Base-by-base conservation (phyloP, 305 asterid species). In the Rubia tinctorum region DNA sequence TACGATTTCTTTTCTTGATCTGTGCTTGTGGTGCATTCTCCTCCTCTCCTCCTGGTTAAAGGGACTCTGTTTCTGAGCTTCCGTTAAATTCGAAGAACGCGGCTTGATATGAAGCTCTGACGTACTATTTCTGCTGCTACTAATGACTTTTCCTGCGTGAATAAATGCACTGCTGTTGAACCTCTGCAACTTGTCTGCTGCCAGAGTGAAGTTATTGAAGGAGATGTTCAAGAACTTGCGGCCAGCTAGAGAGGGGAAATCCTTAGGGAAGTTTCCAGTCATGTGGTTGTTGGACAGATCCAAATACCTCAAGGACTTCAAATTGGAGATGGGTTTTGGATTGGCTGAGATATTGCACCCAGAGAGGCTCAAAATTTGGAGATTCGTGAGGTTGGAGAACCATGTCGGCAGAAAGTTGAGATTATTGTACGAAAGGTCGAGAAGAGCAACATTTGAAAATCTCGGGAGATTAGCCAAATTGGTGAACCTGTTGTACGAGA, bases 401-500 rank as follows among this genome's bases (percentile, higher is more conserved):
- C 88, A 84, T 74, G 69, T 66, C 7, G 95, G 92, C 8, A 88
- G 60, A 51, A 0, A 15, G 42, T 71, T 78, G 40, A 93, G 80
- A 77, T 73, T 79, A 73, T 90, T 27, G 2, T 27, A 27, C 30
- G 30, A 27, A 27, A 27, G 77, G 67, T 86, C 88, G 62, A 93
- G 89, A 71, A 34, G 77, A 23, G 47, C 79, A 3, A 91, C 80
- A 74, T 86, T 82, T 8, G 64, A 79, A 40, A 90, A 80, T 75
- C 22, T 72, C 0, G 90, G 79, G 44, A 89, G 74, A 64, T 75
- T 66, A 37, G 73, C 82, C 18, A 93, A 83, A 78, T 73, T 84
- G n/a, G 80, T 86, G 55, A 93, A 88, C 90, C 98, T 82, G 81
- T 93, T 93, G 69, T 56, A 81, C 1, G 98, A 89, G 61, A 93